These are phyloP conservation scores for Yamadazyma sp. DNA, from an alignment of 805 yeast genomes.

Conservation along the genomic window DNA sequence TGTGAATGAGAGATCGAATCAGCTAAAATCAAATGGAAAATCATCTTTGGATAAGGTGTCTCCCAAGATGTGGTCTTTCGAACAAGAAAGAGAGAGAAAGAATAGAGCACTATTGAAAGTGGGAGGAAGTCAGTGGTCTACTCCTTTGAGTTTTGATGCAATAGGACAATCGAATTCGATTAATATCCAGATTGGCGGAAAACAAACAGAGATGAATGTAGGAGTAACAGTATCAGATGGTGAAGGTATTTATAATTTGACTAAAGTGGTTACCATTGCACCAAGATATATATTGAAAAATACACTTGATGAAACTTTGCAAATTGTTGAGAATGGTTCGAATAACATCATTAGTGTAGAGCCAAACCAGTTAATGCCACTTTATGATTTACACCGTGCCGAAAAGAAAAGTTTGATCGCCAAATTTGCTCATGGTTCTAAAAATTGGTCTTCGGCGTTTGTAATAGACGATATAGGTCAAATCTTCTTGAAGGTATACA, in stretches of 20 bases:
- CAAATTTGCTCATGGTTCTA: constrained; percentile 52
- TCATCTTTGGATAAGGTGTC: constrained; percentile 21
- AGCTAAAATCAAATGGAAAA: constrained; percentile 39
- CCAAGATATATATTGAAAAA: constrained; percentile 83
- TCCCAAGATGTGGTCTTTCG: constrained; percentile 88
- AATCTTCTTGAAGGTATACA: constrained; percentile 65
- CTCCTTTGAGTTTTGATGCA: constrained; percentile 80
- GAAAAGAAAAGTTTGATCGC: constrained; percentile 59
- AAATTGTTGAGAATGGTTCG: constrained; percentile 67
- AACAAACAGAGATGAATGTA: constrained; percentile 60
- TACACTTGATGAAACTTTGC: constrained; percentile 51
- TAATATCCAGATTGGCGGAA: constrained; percentile 44
- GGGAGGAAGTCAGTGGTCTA: constrained; percentile 69
- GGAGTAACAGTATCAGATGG: constrained; percentile 82
- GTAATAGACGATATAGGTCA: constrained; percentile 82
- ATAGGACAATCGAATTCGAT: constrained; percentile 74
- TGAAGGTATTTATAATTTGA: constrained; percentile 71
- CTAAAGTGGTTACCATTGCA: constrained; percentile 73
- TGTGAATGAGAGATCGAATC: constrained; percentile 56
- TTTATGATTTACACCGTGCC: constrained; percentile 59
- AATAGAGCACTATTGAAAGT: constrained; percentile 66
- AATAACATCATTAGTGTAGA: constrained; percentile 46
- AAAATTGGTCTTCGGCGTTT: constrained; percentile 88
- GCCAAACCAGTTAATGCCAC: constrained; percentile 49
- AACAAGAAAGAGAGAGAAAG: constrained; percentile 49